A percentile compares a stretch with the other conserved stretches of the same genome.
These are phyloP conservation scores for Candida peoriensis DNA, from an alignment of 805 yeast species.

Conservation along the genomic window DNA sequence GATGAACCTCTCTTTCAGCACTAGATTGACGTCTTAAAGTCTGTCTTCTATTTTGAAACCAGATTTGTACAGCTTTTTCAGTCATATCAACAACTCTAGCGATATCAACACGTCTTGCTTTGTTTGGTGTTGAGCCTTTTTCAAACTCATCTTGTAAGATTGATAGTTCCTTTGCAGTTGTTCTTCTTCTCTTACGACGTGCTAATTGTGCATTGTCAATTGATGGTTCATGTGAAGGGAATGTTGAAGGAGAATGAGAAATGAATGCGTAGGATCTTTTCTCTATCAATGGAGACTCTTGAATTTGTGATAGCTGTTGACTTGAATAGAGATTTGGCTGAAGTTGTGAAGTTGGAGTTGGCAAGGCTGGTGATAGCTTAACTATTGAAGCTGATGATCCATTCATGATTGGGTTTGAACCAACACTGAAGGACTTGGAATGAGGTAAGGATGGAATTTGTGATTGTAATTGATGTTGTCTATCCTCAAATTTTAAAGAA, in stretches of 20 bases:
- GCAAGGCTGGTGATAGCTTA: conserved; percentile 2
- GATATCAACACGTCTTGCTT: conserved; percentile 66
- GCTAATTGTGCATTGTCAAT: conserved; percentile 92
- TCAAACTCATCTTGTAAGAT: conserved; percentile 78
- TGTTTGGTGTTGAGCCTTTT: conserved; percentile 76
- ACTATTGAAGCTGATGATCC: neutral
- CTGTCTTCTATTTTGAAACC: conserved; percentile 97
- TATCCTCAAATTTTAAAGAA: conserved; percentile 16
- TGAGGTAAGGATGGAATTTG: conserved; percentile 1
- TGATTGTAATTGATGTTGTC: neutral
- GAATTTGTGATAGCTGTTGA: neutral
- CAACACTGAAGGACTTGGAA: conserved; percentile 7
- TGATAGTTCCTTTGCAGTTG: conserved; percentile 80
- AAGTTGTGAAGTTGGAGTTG: conserved; percentile 9
- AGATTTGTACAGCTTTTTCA: conserved; percentile 96
- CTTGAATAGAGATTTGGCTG: conserved; percentile 6
- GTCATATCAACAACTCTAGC: conserved; percentile 84
- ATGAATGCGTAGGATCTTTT: conserved; percentile 72
- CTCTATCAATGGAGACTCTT: conserved; percentile 23
- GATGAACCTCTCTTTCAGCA: conserved; percentile 25
- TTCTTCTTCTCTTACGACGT: conserved; percentile 91
- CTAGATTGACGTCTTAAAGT: conserved; percentile 53
- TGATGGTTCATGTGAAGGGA: conserved; percentile 73
- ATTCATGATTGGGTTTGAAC: conserved; percentile 3
- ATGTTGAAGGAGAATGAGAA: conserved; percentile 87